These are phyloP conservation scores for Acacia acuminata DNA, from an alignment of 306 rosid genomes.

Conservation along the genomic window DNA sequence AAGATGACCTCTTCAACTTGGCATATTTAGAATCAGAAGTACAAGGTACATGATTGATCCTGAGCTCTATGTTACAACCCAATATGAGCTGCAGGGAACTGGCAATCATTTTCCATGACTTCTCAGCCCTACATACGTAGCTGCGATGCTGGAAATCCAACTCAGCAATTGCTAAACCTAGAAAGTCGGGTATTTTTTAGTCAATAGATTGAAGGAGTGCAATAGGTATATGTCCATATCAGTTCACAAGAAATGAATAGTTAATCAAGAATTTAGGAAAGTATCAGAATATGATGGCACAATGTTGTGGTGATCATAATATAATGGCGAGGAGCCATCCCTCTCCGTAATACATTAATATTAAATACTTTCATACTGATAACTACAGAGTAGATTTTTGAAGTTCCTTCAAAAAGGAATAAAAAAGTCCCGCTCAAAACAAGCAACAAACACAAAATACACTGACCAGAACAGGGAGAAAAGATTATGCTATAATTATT, in stretches of 20 bases:
- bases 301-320: not conserved
- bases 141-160: slow-evolving; percentile 65
- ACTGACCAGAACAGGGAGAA: slow-evolving; percentile 16
- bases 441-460: not conserved
- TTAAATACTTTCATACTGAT: not conserved
- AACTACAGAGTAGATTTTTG: not conserved
- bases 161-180: slow-evolving; percentile 75
- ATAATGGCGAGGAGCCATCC: not conserved
- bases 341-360: not conserved
- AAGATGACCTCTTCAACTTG: slow-evolving; percentile 52
- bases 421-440: not conserved
- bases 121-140: slow-evolving; percentile 66
- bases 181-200: slow-evolving; percentile 23
- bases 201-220: not conserved
- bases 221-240: not conserved
- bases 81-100: slow-evolving; percentile 58
- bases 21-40: slow-evolving; percentile 46
- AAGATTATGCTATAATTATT: not conserved
- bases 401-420: slow-evolving; percentile 22
- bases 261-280: not conserved
- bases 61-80: slow-evolving; percentile 74
- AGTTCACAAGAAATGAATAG: not conserved
- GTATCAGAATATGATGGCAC: slow-evolving; percentile 5
- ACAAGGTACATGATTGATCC: slow-evolving; percentile 55
- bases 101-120: slow-evolving; percentile 80